phyloP scores from a whole-genome alignment of 371 early-diverging fungal genomes.

The Entomophthora muscae region DNA sequence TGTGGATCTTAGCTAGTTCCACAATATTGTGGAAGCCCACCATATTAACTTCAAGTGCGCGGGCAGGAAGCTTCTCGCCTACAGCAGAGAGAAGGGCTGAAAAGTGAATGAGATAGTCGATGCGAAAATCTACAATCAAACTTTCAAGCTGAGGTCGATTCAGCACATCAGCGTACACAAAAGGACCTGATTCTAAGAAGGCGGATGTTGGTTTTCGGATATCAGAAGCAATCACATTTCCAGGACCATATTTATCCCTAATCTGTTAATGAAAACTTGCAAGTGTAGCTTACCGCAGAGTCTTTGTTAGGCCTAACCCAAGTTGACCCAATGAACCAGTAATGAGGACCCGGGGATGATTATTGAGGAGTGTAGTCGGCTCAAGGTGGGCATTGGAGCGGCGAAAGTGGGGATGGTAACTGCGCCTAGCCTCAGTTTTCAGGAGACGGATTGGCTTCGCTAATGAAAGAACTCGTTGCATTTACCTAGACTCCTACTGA shows the following conservation, averaged over 20 bases:
- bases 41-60: constrained; percentile 31
- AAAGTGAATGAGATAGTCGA: constrained; percentile 38
- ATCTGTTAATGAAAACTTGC: not conserved
- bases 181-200: constrained; percentile 25
- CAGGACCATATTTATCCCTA: constrained; percentile 17
- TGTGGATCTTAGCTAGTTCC: constrained; percentile 27
- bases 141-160: constrained; percentile 30
- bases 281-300: constrained; percentile 17
- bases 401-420: not conserved
- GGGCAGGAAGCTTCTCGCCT: constrained; percentile 28
- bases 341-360: constrained; percentile 25
- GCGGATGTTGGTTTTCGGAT: constrained; percentile 27
- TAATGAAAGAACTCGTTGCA: too few relatives aligned
- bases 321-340: constrained; percentile 37
- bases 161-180: constrained; percentile 34
- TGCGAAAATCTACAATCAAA: constrained; percentile 29
- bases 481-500: too few relatives aligned
- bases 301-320: constrained; percentile 31
- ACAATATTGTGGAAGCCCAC: constrained; percentile 35
- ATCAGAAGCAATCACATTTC: constrained; percentile 33
- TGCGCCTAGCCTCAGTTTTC: not conserved
- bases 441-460: too few relatives aligned
- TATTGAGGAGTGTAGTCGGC: not conserved
- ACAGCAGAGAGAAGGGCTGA: constrained; percentile 35
- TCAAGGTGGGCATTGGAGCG: not conserved